Percentiles rank a stretch among this genome's conserved stretches.
Evolutionary conservation across 371 early-diverging fungal species (phyloP).

Genomic region (Rhizopus microsporus): DNA sequence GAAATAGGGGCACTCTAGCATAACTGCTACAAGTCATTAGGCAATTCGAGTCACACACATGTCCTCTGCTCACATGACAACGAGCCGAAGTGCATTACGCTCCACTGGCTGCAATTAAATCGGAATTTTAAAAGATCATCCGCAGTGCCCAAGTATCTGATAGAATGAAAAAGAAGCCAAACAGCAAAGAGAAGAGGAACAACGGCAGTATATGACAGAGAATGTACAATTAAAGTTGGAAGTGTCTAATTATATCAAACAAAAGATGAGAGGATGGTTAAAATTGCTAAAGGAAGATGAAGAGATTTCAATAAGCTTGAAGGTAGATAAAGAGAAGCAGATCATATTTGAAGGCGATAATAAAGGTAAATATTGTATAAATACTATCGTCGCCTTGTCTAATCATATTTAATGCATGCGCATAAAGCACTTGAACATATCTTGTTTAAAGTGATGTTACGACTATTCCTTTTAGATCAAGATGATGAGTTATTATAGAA

Average conservation of each 20-base stretch:
- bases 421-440: conserved; percentile 7
- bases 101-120: too few relatives aligned
- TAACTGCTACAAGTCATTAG: conserved; percentile 3
- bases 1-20: not conserved
- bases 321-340: not conserved
- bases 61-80: conserved; percentile 1
- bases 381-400: not conserved
- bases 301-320: not conserved
- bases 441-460: not conserved
- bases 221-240: conserved; percentile 14
- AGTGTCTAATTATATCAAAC: conserved; percentile 4
- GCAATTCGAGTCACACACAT: not conserved
- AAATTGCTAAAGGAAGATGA: conserved; percentile 3
- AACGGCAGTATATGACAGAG: conserved; percentile 3
- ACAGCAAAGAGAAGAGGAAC: not conserved
- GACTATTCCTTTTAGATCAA: not conserved
- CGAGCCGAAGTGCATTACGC: not conserved
- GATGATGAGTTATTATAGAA: not conserved
- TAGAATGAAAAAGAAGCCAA: conserved; percentile 15
- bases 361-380: conserved; percentile 4
- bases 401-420: not conserved
- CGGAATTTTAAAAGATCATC: not conserved
- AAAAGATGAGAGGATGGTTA: conserved; percentile 21
- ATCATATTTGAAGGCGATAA: not conserved
- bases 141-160: too few relatives aligned